Percentiles rank a stretch among this genome's conserved stretches.
Evolutionary conservation across 2,329 filamentous ascomycete species (phyloP).

Genomic region (Arachnopeziza araneosa): DNA sequence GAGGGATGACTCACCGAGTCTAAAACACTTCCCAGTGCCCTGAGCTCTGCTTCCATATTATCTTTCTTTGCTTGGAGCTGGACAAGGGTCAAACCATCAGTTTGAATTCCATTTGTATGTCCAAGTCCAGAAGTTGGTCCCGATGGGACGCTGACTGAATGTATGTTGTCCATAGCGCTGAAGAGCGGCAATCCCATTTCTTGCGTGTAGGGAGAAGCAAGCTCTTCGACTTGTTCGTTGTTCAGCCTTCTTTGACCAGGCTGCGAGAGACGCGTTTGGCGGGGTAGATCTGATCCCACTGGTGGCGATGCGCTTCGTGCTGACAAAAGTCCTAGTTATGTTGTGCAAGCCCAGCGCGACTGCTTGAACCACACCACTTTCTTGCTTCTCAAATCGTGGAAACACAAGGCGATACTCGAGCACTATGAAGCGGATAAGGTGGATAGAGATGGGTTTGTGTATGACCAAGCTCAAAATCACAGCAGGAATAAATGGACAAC

Average conservation of each 20-base stretch:
- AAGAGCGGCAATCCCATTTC: background rate
- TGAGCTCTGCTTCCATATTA: constrained; percentile 78
- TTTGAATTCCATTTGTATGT: constrained; percentile 54
- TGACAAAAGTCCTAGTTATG: too few species aligned
- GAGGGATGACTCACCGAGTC: constrained; percentile 60
- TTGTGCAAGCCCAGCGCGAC: too few species aligned
- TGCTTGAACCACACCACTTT: too few species aligned
- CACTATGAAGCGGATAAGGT: too few species aligned
- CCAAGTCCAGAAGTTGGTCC: constrained; percentile 62
- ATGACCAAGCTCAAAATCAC: too few species aligned
- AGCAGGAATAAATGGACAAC: too few species aligned
- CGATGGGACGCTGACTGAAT: constrained; percentile 68
- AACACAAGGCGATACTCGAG: too few species aligned
- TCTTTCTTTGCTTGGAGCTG: constrained; percentile 84
- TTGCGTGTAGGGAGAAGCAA: background rate
- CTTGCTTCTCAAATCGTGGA: too few species aligned
- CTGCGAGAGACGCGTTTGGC: background rate
- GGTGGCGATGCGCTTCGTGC: too few species aligned
- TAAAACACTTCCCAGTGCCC: constrained; percentile 77
- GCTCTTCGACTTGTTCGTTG: background rate
- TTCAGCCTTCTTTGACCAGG: background rate
- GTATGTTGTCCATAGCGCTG: constrained; percentile 55
- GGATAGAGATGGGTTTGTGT: too few species aligned
- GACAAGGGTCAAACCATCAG: constrained; percentile 60
- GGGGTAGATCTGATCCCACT: background rate